Base-by-base conservation (phyloP, 345 rosid genomes). In the Aurinia saxatilis region DNA sequence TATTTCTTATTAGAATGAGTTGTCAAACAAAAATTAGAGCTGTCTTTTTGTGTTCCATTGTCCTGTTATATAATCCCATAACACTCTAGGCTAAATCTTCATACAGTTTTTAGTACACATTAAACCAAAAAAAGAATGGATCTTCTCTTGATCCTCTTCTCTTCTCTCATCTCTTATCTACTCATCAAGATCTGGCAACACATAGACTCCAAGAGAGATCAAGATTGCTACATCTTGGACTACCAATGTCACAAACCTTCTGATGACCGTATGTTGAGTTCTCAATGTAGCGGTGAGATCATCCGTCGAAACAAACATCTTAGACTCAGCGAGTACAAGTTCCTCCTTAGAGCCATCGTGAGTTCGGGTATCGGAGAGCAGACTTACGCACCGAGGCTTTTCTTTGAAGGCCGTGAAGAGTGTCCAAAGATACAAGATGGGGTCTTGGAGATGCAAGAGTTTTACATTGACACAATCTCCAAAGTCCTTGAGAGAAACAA, bases 351-450 rank as follows among this genome's bases (percentile, higher is more conserved):
- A 53, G 82, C 87, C 14, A 76, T 87, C 50, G 82, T 74, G 11
- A 80, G 72, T 50, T 79, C 93, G 3, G 96, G 98, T 27, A 73
- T 91, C 9, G 91, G 98, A 11, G 91, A 91, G 38, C 74, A 79
- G 60, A 77, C 91, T 5, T 91, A 80, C 46, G 82, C 80, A 17
- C 91, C 95, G 0, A 75, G 50, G 65, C 63, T 71, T 16, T 66
- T 84, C 57, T 45, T 85, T 0, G 79, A 50, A 10, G 87, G 85
- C 15, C 75, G 77, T 34, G 91, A 80, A 68, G 81, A 77, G 38
- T 21, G 29, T 13, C 75, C 89, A 2, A 68, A 81, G 6, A 36
- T 79, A 2, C 12, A 37, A 1, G 91, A 82, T 30, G 64, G 76
- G 5, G 11, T 73, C 49, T 54, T 34, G 4, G 96, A 91, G 70